Evolutionary conservation across 352 stramenopile genomes (phyloP).

Genomic region (Phytophthora citricola): DNA sequence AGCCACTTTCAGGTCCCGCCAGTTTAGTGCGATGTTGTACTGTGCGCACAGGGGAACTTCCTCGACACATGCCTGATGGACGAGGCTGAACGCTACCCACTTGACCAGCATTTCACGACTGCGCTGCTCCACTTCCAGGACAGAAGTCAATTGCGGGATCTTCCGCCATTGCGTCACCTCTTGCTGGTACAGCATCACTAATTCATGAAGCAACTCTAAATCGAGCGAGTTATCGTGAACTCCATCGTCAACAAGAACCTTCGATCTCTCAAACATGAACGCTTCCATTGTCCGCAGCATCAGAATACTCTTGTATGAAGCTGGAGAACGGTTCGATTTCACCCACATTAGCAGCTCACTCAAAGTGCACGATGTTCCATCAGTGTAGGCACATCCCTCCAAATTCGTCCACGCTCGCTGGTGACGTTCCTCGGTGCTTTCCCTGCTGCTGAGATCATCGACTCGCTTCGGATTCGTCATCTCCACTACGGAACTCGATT

Average conservation of each 20-base stretch:
- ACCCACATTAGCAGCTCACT: conserved; percentile 23
- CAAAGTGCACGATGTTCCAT: conserved; percentile 25
- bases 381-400: conserved; percentile 17
- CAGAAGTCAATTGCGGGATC: conserved; percentile 16
- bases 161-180: conserved; percentile 18
- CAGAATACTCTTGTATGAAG: conserved; percentile 21
- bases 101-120: conserved; percentile 49
- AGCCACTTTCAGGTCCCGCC: conserved; percentile 40
- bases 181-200: conserved; percentile 29
- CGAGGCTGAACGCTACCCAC: conserved; percentile 55
- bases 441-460: conserved; percentile 1
- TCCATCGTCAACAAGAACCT: conserved; percentile 1
- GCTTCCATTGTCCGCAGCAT: conserved; percentile 40
- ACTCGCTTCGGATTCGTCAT: conserved; percentile 8
- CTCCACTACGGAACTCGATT: conserved; percentile 6
- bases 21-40: conserved; percentile 57
- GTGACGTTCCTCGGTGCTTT: conserved; percentile 26
- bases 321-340: conserved; percentile 9
- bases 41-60: conserved; percentile 21
- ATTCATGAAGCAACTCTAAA: background rate
- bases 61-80: conserved; percentile 32
- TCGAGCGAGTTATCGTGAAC: background rate
- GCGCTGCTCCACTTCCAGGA: conserved; percentile 42
- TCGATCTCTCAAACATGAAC: conserved; percentile 34
- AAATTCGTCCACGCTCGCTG: conserved; percentile 27